Evolutionary conservation across 805 yeast genomes (phyloP).

Genomic region (Ogataea neopini): DNA sequence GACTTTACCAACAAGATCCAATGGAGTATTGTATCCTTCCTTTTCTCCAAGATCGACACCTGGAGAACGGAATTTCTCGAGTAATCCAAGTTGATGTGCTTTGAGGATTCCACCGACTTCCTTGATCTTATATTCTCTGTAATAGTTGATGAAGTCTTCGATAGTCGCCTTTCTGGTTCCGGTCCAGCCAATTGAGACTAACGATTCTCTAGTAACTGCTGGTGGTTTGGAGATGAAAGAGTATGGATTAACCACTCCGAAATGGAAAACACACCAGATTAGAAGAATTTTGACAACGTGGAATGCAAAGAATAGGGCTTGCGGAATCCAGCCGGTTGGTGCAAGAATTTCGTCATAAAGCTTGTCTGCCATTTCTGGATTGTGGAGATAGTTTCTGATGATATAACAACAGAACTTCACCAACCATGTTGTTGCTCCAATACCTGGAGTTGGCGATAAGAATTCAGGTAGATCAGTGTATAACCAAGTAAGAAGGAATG

Average conservation of each 20-base stretch:
- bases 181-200: slow-evolving; percentile 87
- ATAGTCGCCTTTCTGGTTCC: slow-evolving; percentile 75
- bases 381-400: slow-evolving; percentile 38
- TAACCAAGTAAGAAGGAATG: slow-evolving; percentile 66
- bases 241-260: slow-evolving; percentile 80
- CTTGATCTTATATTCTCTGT: slow-evolving; percentile 63
- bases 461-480: slow-evolving; percentile 92
- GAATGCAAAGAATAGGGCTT: slow-evolving; percentile 67
- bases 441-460: slow-evolving; percentile 90
- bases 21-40: slow-evolving; percentile 73
- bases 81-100: slow-evolving; percentile 74
- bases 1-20: slow-evolving; percentile 12
- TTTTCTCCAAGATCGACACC: slow-evolving; percentile 69
- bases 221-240: slow-evolving; percentile 43
- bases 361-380: slow-evolving; percentile 44
- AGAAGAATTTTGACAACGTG: slow-evolving; percentile 64
- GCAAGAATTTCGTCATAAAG: slow-evolving; percentile 50
- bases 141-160: slow-evolving; percentile 68
- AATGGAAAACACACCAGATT: slow-evolving; percentile 57
- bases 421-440: slow-evolving; percentile 68
- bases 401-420: slow-evolving; percentile 34
- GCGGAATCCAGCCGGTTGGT: slow-evolving; percentile 47
- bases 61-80: slow-evolving; percentile 54
- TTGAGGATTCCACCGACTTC: slow-evolving; percentile 72
- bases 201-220: slow-evolving; percentile 49